A percentile compares a stretch with the other conserved stretches of the same genome.
These are phyloP conservation scores for Lagerstroemia speciosa DNA, from an alignment of 345 rosid species.

Conservation along the genomic window DNA sequence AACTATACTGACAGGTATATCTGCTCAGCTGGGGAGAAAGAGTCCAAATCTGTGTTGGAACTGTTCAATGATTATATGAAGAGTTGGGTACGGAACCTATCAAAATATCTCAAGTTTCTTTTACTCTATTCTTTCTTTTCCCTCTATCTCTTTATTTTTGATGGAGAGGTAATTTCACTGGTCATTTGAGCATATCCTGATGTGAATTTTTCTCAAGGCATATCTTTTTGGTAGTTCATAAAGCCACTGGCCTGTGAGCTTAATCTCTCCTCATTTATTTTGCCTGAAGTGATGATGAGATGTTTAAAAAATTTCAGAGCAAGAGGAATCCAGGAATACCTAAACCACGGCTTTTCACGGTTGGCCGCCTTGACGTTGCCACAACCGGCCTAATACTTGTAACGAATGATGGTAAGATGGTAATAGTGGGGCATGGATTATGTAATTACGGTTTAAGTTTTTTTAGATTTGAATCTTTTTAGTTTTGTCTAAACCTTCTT, in stretches of 20 bases:
- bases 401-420: conserved; percentile 71
- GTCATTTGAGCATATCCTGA: neutral
- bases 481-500: conserved; percentile 7
- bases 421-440: neutral
- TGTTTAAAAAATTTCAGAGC: conserved; percentile 27
- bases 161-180: neutral
- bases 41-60: conserved; percentile 52
- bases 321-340: conserved; percentile 62
- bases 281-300: neutral
- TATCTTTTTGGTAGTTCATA: neutral
- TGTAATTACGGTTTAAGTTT: neutral
- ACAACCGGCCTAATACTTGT: conserved; percentile 76
- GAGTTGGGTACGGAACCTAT: conserved; percentile 48
- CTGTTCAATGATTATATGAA: conserved; percentile 63
- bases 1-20: conserved; percentile 59
- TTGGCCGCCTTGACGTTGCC: conserved; percentile 97
- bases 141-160: neutral
- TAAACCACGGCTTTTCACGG: conserved; percentile 82
- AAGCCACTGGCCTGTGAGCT: neutral
- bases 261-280: neutral
- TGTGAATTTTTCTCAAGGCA: neutral
- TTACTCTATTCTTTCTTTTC: neutral
- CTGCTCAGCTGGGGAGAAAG: conserved; percentile 86
- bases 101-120: neutral
- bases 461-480: conserved; percentile 1